phyloP scores from a whole-genome alignment of 192 early-diverging fungal species.

The Kappamyces sp. region DNA sequence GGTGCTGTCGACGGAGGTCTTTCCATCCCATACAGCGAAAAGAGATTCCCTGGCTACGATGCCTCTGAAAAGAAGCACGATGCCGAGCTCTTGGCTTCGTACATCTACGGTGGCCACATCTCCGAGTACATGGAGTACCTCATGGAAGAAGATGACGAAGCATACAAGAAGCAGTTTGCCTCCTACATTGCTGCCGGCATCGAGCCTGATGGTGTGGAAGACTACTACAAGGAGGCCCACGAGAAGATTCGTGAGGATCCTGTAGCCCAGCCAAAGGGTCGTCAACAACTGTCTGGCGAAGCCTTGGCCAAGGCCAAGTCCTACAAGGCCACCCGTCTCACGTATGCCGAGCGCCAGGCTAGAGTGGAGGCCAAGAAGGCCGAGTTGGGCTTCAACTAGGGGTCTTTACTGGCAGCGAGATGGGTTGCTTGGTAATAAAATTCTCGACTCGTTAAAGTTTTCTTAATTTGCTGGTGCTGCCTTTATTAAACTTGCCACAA shows the following conservation, averaged over 20 bases:
- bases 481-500: too few species aligned
- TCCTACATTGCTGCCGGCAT: constrained; percentile 85
- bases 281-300: constrained; percentile 51
- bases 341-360: constrained; percentile 87
- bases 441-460: too few species aligned
- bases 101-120: constrained; percentile 98
- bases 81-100: constrained; percentile 84
- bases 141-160: constrained; percentile 98
- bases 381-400: constrained; percentile 16
- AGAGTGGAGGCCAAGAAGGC: constrained; percentile 87
- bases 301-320: constrained; percentile 69
- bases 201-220: constrained; percentile 86
- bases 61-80: constrained; percentile 80
- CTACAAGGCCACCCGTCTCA: constrained; percentile 67
- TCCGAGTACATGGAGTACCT: constrained; percentile 97
- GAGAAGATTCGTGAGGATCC: constrained; percentile 92
- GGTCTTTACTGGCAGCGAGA: constrained; percentile 10
- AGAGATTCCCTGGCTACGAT: constrained; percentile 97
- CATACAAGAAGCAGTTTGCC: constrained; percentile 93
- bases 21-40: constrained; percentile 91
- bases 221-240: constrained; percentile 90
- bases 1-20: constrained; percentile 99
- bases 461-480: too few species aligned
- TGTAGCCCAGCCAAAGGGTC: constrained; percentile 50
- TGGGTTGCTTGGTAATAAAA: too few species aligned